Evolutionary conservation across 805 yeast genomes (phyloP), one percentile per base, ranked within the genome.

Genomic region (Torulaspora quercuum): DNA sequence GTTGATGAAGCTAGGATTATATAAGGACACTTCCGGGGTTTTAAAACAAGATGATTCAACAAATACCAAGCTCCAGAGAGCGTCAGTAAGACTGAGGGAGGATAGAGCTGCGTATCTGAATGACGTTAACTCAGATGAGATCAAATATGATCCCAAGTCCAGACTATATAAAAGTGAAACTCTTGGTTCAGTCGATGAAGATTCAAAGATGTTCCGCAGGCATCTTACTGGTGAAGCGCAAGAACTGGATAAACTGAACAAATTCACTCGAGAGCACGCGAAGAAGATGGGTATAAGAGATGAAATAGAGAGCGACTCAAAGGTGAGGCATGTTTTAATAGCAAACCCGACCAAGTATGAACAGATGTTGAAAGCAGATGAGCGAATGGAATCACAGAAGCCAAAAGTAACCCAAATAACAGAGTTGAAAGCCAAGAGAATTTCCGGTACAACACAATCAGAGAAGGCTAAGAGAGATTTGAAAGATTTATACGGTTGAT

Each of bases 71-170:
- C 29, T 41, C 9, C 39, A 42, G 4, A 39, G 41, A 30, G 48
- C 58, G n/a, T 48, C 57, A 3, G 70, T 82, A 0, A 62, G 95
- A 32, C 76, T 82, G 20, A 56, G 89, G 36, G 82, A 79, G 43
- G 95, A 87, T 52, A 76, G 76, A 25, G 94, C 95, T n/a, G 59
- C 76, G 44, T 76, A 86, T 66, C 52, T 76, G 49, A 64, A 75
- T 53, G 70, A 79, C 28, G 61, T 75, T 7, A 64, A 69, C 43
- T 53, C 69, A 1, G 67, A 61, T 17, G 71, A 68, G 26, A 57
- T 72, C 6, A 66, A 69, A 14, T 73, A 73, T 48, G 77, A 78
- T 49, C 80, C 82, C 1, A 75, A 69, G 49, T 69, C 80, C 3
- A 61, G 80, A 37, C 44, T 59, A 13, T 53, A 62, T 34, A 53